A percentile compares a stretch with the other conserved stretches of the same genome.
These are phyloP conservation scores for grape (Vitis vinifera) DNA, from an alignment of 164 flowering plant genomes.

Conservation along the genomic window DNA sequence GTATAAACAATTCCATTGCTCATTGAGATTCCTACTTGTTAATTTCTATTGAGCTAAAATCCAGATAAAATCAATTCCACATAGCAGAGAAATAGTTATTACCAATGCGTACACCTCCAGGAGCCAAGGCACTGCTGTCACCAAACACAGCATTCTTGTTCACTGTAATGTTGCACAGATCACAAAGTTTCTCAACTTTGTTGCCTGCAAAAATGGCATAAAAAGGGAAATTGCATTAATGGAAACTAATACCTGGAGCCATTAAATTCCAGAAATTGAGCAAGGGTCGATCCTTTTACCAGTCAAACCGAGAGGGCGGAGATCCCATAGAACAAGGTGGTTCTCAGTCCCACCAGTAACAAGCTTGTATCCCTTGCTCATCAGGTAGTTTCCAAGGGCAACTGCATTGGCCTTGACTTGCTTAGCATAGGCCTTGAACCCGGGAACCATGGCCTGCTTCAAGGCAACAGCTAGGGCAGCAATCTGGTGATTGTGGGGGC, in stretches of 20 bases:
- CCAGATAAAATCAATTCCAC: neutral
- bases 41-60: too few species aligned
- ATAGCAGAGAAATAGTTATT: conserved; percentile 14
- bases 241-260: neutral
- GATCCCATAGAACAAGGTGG: conserved; percentile 99
- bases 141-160: conserved; percentile 99
- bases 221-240: neutral
- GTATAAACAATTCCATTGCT: too few species aligned
- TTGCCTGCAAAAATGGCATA: conserved; percentile 54
- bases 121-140: conserved; percentile 98
- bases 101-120: conserved; percentile 98
- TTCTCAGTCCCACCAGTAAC: conserved; percentile 98
- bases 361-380: conserved; percentile 88
- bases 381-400: conserved; percentile 89
- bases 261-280: neutral
- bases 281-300: conserved; percentile 37
- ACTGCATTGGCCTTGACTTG: conserved; percentile 99
- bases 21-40: too few species aligned
- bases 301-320: conserved; percentile 98
- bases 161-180: conserved; percentile 85
- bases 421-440: conserved; percentile 95
- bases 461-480: conserved; percentile 97
- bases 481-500: conserved; percentile 99
- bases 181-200: conserved; percentile 96
- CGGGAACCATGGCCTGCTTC: conserved; percentile 83